A percentile compares a stretch with the other conserved stretches of the same genome.
Conservation (phyloP, 2,329 filamentous ascomycete genomes). For the Cladorrhinum sp. region DNA sequence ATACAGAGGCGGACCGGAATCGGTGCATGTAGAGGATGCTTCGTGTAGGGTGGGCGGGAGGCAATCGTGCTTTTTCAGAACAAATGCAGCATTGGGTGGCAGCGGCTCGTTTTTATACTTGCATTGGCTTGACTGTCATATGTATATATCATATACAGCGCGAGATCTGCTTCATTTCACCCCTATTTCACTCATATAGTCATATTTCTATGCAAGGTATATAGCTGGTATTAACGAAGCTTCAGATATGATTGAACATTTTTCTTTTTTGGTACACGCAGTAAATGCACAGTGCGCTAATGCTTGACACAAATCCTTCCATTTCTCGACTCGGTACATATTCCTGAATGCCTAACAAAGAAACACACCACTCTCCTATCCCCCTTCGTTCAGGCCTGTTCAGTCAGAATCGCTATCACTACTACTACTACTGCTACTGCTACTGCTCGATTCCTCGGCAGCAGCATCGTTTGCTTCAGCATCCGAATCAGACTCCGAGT, state of each 20-base stretch:
- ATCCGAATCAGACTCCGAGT: constrained; percentile 20
- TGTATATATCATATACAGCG: neutral
- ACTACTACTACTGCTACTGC: constrained; percentile 23
- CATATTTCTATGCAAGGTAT: neutral
- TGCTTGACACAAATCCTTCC: neutral
- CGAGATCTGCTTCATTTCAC: neutral
- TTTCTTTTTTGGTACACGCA: neutral
- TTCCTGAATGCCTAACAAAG: neutral
- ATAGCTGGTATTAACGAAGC: neutral
- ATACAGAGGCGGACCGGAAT: neutral
- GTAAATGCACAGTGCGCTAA: neutral
- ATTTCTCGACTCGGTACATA: no score
- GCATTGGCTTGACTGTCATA: neutral
- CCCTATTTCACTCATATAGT: neutral
- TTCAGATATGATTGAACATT: neutral
- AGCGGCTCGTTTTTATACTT: neutral
- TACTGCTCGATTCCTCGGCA: constrained; percentile 17
- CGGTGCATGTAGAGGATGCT: neutral
- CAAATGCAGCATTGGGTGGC: neutral
- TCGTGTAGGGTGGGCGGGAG: neutral
- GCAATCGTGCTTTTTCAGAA: neutral
- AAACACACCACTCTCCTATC: no score
- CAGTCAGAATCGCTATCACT: constrained; percentile 1
- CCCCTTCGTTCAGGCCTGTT: neutral
- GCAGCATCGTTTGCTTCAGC: constrained; percentile 9